A percentile compares a stretch with the other conserved stretches of the same genome.
phyloP scores from a whole-genome alignment of 352 stramenopile genomes.

The Aphanomyces cochlioides region DNA sequence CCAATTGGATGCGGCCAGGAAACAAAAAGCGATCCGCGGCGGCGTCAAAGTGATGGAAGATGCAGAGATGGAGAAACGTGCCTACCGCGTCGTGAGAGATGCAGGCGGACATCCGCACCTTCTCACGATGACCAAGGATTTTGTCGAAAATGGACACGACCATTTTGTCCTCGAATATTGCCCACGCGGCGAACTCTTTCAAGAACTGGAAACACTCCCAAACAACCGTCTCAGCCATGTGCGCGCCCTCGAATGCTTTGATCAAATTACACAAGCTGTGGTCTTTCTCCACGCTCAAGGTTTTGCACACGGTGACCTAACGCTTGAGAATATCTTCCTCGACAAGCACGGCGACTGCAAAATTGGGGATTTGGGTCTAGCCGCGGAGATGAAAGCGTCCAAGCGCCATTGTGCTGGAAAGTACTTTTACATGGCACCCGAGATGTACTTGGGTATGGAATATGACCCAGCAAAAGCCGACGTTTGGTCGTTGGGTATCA shows the following conservation, averaged over 20 bases:
- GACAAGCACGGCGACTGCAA: slow-evolving; percentile 22
- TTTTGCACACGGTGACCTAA: slow-evolving; percentile 27
- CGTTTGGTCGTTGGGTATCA: slow-evolving; percentile 29
- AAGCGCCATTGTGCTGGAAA: slow-evolving; percentile 1
- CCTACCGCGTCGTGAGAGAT: neutral
- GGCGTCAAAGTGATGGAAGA: slow-evolving; percentile 1
- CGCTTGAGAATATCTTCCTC: slow-evolving; percentile 31
- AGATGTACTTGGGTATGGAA: slow-evolving; percentile 15
- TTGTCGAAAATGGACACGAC: slow-evolving; percentile 42
- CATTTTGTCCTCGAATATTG: slow-evolving; percentile 49
- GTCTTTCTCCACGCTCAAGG: slow-evolving; percentile 25
- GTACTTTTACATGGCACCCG: slow-evolving; percentile 28
- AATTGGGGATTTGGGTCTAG: slow-evolving; percentile 30
- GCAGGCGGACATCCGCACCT: slow-evolving; percentile 45
- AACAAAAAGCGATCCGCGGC: slow-evolving; percentile 5
- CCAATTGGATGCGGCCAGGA: slow-evolving; percentile 17
- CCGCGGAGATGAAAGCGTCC: neutral
- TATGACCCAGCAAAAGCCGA: slow-evolving; percentile 26
- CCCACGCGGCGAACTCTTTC: slow-evolving; percentile 17
- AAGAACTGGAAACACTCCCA: slow-evolving; percentile 20
- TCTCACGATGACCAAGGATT: slow-evolving; percentile 46
- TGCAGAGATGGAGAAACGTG: slow-evolving; percentile 19
- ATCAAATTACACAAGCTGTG: slow-evolving; percentile 16
- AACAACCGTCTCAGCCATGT: neutral
- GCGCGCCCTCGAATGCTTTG: slow-evolving; percentile 34